Evolutionary conservation across 495 filamentous ascomycete species (phyloP), one percentile per base, ranked within the genome.

Genomic region (Xylaria flabelliformis): DNA sequence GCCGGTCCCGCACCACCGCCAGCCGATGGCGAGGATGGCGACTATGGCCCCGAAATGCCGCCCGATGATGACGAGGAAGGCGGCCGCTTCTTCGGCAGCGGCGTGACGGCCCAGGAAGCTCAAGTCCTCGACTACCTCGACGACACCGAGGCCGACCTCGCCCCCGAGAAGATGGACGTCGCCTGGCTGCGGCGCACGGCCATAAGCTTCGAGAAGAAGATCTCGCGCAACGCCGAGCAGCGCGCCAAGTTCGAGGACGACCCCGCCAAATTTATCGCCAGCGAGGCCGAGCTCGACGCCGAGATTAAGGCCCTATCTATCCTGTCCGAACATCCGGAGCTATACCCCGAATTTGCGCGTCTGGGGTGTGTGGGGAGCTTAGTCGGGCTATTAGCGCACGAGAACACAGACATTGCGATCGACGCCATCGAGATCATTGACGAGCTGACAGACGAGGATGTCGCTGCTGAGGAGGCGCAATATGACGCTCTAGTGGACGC

Each of bases 341-440:
- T 98, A 17, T 98, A 96, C 78, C 85, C 83, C 34, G 92, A 97
- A 73, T 97, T 99, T 75, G 88, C 90, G 17, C 91, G 90, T 65
- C 79, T 97, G 66, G 96, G 94, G 36, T 92, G 91, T 71, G 90
- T 91, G 0, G 90, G 81, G 0, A 93, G 91, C 21, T 81, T 99
- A 67, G 92, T 97, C 1, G 87, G 90, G 0, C 80, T 99, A 63
- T 82, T 99, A 34, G 91, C 95, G 8, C 96, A 98, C 78, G 96
- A 99, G 76, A 99, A 99, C 81, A 93, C 95, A 2, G 96, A 99
- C 80, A 97, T 99, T 73, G 94, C 96, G 8, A 97, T 98, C 73
- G 93, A 91, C 75, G 92, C 91, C 0, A 90, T 98, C 6, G 94
- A 98, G 79, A 94, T 97, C 51, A 90, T 99, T 66, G 89, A 89